Base-by-base conservation (phyloP, 352 stramenopile species). In the Poterioochromonas sp. region DNA sequence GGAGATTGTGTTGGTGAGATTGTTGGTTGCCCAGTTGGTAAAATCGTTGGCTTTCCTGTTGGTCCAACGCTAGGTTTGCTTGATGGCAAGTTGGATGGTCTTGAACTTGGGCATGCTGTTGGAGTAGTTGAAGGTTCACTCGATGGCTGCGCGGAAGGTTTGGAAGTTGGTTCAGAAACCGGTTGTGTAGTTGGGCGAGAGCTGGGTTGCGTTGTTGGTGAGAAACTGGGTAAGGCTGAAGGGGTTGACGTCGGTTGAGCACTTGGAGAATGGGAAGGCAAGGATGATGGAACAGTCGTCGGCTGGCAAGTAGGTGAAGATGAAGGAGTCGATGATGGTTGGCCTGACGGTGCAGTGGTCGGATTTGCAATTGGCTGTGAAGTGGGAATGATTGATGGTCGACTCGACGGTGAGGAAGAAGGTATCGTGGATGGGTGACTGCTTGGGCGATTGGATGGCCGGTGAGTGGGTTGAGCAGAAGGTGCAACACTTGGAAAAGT, bases 301-400 rank as follows among this genome's bases (percentile, higher is more conserved):
- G 69, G 69, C 12, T 64, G 69, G n/a, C 12, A 76, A 58, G 69
- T 44, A 53, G 69, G 69, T 40, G 11, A 8, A 26, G 44, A 71
- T 41, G 62, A 44, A 44, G 62, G 62, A 8, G 1, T 22, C 3
- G 29, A 41, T 26, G 40, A 58, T 18, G 65, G 65, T 39, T 74
- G 65, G 5, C 0, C 22, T 35, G 65, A 39, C 53, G 65, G 65
- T 26, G 18, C 1, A 54, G 22, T n/a, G 1, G 39, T 39, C 35
- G 65, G 65, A 35, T 35, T 2, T 15, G 15, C 15, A 15, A 37
- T 39, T 26, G 65, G 62, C 26, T 44, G n/a, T 2, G 15, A 26
- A 22, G 29, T 71, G 11, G 62, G 62, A 43, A 8, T 11, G 8
- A 29, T 43, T 12, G 32, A 47, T 44, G 62, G 62, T 71, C 26